Percentiles rank a stretch among this genome's conserved stretches.
phyloP scores from a whole-genome alignment of 176 grass and related monocot species.

The Neostapfia colusana region DNA sequence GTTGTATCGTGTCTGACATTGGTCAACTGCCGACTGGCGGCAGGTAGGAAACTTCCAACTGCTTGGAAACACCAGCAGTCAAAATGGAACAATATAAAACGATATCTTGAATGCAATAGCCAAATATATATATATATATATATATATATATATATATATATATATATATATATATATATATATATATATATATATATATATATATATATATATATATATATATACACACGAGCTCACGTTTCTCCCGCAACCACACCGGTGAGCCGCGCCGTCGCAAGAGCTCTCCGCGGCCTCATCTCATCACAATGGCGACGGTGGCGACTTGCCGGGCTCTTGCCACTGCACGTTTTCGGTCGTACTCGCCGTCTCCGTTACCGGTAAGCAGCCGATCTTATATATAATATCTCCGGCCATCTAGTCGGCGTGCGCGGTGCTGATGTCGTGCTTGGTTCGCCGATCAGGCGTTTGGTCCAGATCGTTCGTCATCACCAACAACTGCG shows the following conservation, averaged over 20 bases:
- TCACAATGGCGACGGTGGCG: not conserved
- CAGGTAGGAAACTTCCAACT: not conserved
- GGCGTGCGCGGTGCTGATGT: not conserved
- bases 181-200: too few species aligned
- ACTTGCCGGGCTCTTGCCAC: not conserved
- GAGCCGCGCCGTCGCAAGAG: not conserved
- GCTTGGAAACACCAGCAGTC: not conserved
- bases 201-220: not conserved
- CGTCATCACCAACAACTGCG: slow-evolving; percentile 58
- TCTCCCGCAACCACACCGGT: not conserved
- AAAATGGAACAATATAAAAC: not conserved
- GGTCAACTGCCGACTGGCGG: not conserved
- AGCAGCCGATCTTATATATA: not conserved
- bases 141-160: too few species aligned
- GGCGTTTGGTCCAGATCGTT: slow-evolving; percentile 22
- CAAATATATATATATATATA: not conserved
- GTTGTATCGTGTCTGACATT: not conserved
- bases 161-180: too few species aligned
- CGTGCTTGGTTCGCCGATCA: not conserved
- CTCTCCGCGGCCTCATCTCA: not conserved
- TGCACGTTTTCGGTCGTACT: not conserved
- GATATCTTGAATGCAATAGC: not conserved
- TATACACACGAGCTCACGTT: not conserved
- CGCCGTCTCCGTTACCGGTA: not conserved
- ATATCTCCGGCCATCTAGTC: not conserved